Evolutionary conservation across 129 eudicot species (phyloP), one percentile per base, ranked within the genome.

Genomic region (Centaurea solstitialis): DNA sequence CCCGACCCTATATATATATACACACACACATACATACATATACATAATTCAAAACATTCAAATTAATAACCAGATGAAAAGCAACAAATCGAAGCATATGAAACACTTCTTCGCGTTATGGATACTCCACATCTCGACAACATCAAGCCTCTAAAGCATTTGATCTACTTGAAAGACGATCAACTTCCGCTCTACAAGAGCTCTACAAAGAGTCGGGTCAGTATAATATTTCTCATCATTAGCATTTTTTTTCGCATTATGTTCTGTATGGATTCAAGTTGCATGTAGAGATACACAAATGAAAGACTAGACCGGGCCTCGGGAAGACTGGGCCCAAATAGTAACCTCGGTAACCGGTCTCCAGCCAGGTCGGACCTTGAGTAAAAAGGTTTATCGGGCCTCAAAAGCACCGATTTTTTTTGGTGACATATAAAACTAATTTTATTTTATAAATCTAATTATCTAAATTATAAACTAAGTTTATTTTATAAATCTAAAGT

Each of bases 91-190:
- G 97, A 93, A 75, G 91, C 91, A 28, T 91, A 86, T 68, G 79
- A 61, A 82, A 82, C 87, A 9, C 77, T 93, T 68, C 73, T 87
- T 59, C 90, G 87, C 28, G 47, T 92, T 61, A 87, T 92, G 76
- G 94, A 86, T 43, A 85, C 88, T 62, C 70, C 91, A 53, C 98
- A 94, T 39, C 76, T 90, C 40, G 98, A 92, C 79, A 94, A 94
- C 86, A 71, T 61, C 78, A 90, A 87, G 82, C 87, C 92, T 24
- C 91, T 92, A 9, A 90, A 77, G 86, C 86, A 87, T 45, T 81
- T 94, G 88, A 87, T 92, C 45, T 86, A 85, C 74, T 76, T 87
- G 64, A 86, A 85, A 68, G 97, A 94, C 1, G 94, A 90, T 85
- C 97, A 87, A 77, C 88, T 80, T 67, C 97, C 97, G 5, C 84